Evolutionary conservation across 148 eudicot genomes (phyloP), one percentile per base, ranked within the genome.

Genomic region (Fagopyrum tataricum): DNA sequence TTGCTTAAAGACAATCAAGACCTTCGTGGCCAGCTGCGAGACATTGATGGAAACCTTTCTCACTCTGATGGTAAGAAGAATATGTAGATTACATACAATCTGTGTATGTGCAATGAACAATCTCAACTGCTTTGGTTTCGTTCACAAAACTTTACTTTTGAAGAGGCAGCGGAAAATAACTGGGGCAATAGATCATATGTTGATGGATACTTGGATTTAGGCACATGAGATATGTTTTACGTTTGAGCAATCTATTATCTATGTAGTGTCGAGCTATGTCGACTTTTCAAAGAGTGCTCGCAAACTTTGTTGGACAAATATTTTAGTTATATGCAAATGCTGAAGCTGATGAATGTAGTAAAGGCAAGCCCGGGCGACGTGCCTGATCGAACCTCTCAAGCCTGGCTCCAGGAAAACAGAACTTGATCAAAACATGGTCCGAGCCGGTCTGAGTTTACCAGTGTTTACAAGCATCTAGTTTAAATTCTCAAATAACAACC

Each of bases 1-100:
- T 41, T 81, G 77, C 83, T 87, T 0, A 84, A 87, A 67, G 85
- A 87, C 70, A 87, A 87, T 76, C 82, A 87, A 78, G 78, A 48
- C 47, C 84, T 87, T 66, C 77, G 70, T 26, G 72, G 77, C 70
- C 82, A 81, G 74, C 72, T 84, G 79, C 67, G 79, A 67, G 82
- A 75, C 13, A 31, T 81, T 72, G 82, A 78, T 40, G 80, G 74
- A 13, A 62, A 48, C 75, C 49, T 74, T 43, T 69, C 77, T 2
- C 64, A 71, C 44, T 72, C 74, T 3, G 77, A 77, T 72, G 78
- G 75, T 64, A 83, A 83, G 81, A 83, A 80, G 68, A 75, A 14
- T 51, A 77, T 53, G 73, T 80, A 73, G 78, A 31, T 62, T 26
- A 62, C 43, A 46, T 46, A 46, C 49, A 46, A 8, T 8, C 13